These are phyloP conservation scores for Eutrema salsugineum DNA, from an alignment of 441 rosid species.

Conservation along the genomic window DNA sequence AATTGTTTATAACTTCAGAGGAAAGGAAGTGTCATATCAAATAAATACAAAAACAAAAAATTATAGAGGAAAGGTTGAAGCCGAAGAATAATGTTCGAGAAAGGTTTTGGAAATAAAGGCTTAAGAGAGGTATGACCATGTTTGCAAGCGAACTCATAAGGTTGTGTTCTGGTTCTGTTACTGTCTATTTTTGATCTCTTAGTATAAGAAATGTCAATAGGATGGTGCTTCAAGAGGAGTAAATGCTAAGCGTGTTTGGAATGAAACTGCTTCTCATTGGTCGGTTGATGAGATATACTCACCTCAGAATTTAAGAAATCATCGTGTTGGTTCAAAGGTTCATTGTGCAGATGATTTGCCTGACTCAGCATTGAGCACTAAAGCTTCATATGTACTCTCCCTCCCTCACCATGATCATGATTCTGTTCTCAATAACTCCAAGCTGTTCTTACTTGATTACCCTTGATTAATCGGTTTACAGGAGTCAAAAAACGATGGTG, in stretches of 20 bases:
- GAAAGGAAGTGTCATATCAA: too few species aligned
- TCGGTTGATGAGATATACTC: slow-evolving; percentile 50
- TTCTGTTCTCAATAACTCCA: neutral
- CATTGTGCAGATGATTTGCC: slow-evolving; percentile 36
- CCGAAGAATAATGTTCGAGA: neutral
- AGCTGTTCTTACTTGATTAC: neutral
- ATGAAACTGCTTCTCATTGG: slow-evolving; percentile 5
- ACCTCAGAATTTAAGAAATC: slow-evolving; percentile 31
- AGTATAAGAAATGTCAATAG: slow-evolving; percentile 18
- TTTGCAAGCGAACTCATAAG: neutral
- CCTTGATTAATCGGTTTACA: slow-evolving; percentile 27
- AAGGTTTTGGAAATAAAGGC: neutral
- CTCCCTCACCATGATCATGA: neutral
- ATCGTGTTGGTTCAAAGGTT: slow-evolving; percentile 27
- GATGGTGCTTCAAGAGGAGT: slow-evolving; percentile 31
- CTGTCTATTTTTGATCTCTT: neutral
- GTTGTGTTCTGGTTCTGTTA: slow-evolving; percentile 22
- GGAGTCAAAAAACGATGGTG: slow-evolving; percentile 31
- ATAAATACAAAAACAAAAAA: neutral
- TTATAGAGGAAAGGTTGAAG: neutral
- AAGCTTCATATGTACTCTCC: slow-evolving; percentile 9
- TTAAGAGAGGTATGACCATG: neutral
- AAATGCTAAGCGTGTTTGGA: slow-evolving; percentile 19
- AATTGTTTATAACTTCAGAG: neutral
- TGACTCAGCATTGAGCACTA: slow-evolving; percentile 51